Evolutionary conservation across 257 asterid genomes (phyloP), one percentile per base, ranked within the genome.

Genomic region (Solanum virginianum): DNA sequence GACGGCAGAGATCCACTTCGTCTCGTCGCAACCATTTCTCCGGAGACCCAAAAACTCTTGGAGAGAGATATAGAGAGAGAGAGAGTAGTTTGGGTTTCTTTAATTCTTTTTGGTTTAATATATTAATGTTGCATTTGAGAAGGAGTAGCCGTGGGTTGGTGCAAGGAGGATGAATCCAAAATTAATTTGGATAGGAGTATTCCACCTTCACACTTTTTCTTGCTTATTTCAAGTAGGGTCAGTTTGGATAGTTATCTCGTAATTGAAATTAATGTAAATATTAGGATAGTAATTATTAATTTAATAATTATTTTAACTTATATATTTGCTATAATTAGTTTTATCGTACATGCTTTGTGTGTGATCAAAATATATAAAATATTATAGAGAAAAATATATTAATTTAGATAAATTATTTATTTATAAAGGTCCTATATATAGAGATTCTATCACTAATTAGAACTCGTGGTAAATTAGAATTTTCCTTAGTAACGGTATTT

Each of bases 1-100:
- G 95, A 89, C 88, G 97, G 93, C 77, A 92, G 94, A 92, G 98
- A 95, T 95, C 98, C 98, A 90, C 95, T 95, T 90, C 98, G 91
- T 92, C 98, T 94, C 80, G 97, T 95, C 87, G 98, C 90, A 89
- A 95, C 98, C 98, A 95, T 95, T 81, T 85, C 86, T 80, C 55
- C 81, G 63, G 54, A 72, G 71, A 75, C 82, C 43, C 24, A 51
- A 75, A 24, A 11, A 43, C 47, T n/a, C 84, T 82, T 22, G 51
- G 83, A 68, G 68, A 82, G 63, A 63, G 80, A 71, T 13, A 71
- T 59, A 77, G 63, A 77, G 15, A 71, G 45, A 29, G 43, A 53
- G 22, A 53, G 47, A 79, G 83, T 51, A 16, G 49, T 79, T 79
- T 79, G 83, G 83, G 83, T 53, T 79, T 79, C 24, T 77, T 51